Evolutionary conservation across 306 rosid species (phyloP), one percentile per base, ranked within the genome.

Genomic region (Cajanus cajan): DNA sequence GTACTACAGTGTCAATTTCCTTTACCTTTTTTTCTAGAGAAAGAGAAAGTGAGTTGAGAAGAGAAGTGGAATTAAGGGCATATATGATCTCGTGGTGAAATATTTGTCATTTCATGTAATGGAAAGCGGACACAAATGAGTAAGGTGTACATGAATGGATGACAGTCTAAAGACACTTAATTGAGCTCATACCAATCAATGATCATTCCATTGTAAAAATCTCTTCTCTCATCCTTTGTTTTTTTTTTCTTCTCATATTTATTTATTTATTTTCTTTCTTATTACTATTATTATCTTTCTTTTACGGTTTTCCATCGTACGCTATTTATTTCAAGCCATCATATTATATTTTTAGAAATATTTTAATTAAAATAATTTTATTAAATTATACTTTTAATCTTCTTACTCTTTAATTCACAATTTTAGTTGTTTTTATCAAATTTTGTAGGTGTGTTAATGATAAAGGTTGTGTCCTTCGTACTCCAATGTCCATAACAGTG

Each of bases 121-220:
- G 83, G 73, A 87, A 88, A 87, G 89, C 84, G 84, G 87, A 83
- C 61, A 87, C 89, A 84, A 68, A 81, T 78, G 76, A 34, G 14
- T 12, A 57, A 16, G 11, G 66, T 18, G 41, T 47, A 15, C 62
- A 83, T 51, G 79, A 87, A 87, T 91, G 96, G 93, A 87, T 89
- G 90, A 84, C 93, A 91, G 90, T 85, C 85, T 89, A 85, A 85
- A 78, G 77, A 87, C 92, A 88, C 21, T 64, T 16, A 37, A 83
- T 62, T 88, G 85, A 79, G 33, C 54, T 82, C 82, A 84, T 81
- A 76, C 79, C 86, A 84, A 88, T 82, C 74, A 87, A 77, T 84
- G 40, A 78, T 78, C 14, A 9, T 71, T 86, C 77, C 25, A 21
- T 83, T 82, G 80, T 85, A 22, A 85, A 82, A 82, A 28, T 28